Conservation (phyloP, 768 basidiomycete species). For the Kwoniella sp. region DNA sequence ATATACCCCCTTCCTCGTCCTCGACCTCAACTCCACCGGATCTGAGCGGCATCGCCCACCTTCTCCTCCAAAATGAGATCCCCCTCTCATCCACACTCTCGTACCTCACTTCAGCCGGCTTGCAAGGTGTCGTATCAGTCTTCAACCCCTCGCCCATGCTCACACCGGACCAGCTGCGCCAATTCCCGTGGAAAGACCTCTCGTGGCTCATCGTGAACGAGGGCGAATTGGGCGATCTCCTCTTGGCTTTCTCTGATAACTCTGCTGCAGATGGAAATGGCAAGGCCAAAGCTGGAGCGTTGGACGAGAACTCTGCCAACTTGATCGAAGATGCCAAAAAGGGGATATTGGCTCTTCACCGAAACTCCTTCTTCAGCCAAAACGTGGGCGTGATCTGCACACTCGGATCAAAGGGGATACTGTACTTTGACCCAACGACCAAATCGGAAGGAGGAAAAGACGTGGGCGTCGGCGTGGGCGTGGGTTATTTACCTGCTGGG, state of each 20-base stretch:
- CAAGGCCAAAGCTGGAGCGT: not conserved
- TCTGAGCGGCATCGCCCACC: conserved; percentile 53
- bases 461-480: not conserved
- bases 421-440: conserved; percentile 26
- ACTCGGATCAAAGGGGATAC: conserved; percentile 47
- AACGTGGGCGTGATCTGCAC: conserved; percentile 47
- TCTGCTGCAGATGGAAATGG: not conserved
- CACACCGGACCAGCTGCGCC: conserved; percentile 37
- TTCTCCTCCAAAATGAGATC: conserved; percentile 60
- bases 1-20: conserved; percentile 27
- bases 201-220: conserved; percentile 59
- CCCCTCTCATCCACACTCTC: conserved; percentile 52
- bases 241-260: conserved; percentile 23
- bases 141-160: conserved; percentile 60
- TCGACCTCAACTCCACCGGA: conserved; percentile 39
- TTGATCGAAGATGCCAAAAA: conserved; percentile 2
- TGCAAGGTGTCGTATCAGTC: conserved; percentile 44
- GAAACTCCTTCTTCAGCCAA: conserved; percentile 10
- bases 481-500: conserved; percentile 40
- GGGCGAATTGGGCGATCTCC: conserved; percentile 53
- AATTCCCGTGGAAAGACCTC: conserved; percentile 55
- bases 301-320: conserved; percentile 5
- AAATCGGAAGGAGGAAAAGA: not conserved
- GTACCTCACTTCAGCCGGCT: conserved; percentile 38
- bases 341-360: conserved; percentile 18